Conservation (phyloP, 768 basidiomycete genomes). For the Trametes cubensis region DNA sequence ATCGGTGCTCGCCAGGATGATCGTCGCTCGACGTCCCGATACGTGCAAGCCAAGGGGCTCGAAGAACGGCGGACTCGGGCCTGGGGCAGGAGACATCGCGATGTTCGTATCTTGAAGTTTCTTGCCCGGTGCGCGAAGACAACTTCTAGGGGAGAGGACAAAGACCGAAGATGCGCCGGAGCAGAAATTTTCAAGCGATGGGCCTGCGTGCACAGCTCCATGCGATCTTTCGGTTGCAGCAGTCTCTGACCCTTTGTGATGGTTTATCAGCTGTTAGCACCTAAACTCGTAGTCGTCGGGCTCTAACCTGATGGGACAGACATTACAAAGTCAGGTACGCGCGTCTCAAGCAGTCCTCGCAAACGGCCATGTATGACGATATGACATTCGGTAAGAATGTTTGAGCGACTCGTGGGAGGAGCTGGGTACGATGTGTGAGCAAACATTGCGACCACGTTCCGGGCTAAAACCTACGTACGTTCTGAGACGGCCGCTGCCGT, state of each 20-base stretch:
- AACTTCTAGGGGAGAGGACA: not conserved
- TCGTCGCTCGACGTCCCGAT: not conserved
- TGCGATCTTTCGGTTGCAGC: not conserved
- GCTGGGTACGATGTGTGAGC: not conserved
- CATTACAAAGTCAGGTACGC: not conserved
- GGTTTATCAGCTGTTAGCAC: conserved; percentile 2
- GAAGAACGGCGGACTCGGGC: conserved; percentile 15
- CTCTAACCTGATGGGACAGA: not conserved
- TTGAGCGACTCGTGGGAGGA: too few relatives aligned
- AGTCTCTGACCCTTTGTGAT: not conserved
- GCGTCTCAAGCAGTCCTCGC: too few relatives aligned
- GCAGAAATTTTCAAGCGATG: not conserved
- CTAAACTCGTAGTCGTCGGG: not conserved
- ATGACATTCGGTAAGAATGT: not conserved
- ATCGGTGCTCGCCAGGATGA: not conserved
- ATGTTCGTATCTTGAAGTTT: not conserved
- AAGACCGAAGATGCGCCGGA: conserved; percentile 7
- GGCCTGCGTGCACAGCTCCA: not conserved
- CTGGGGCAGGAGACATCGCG: not conserved
- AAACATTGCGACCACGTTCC: conserved; percentile 5
- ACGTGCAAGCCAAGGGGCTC: not conserved
- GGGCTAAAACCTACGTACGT: conserved; percentile 6
- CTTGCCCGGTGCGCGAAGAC: not conserved
- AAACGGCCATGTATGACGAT: not conserved
- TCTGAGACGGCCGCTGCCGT: conserved; percentile 1